Evolutionary conservation across 345 rosid species (phyloP).

Genomic region (Euphorbia pulcherrima): DNA sequence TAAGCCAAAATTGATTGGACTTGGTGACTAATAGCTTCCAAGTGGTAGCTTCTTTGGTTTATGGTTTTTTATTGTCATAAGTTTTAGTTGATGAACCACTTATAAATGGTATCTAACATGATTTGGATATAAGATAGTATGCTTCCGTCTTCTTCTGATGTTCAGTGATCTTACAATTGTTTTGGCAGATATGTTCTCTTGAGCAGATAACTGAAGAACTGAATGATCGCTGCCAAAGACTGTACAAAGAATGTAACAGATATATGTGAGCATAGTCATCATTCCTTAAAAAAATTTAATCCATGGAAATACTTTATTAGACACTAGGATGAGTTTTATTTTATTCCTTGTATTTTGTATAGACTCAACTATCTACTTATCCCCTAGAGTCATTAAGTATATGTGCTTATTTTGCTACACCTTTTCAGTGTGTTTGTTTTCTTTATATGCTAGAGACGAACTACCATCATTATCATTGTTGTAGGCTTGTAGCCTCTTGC

Average conservation of each 20-base stretch:
- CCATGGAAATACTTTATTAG: not conserved
- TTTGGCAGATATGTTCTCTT: slow-evolving; percentile 45
- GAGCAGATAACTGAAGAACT: slow-evolving; percentile 63
- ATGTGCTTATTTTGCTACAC: not conserved
- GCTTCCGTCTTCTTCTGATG: slow-evolving; percentile 3
- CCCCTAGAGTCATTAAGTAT: not conserved
- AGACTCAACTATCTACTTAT: not conserved
- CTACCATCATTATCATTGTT: not conserved
- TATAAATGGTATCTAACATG: not conserved
- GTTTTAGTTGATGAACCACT: not conserved
- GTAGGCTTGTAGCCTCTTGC: not conserved
- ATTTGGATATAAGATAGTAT: not conserved
- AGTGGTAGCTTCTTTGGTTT: not conserved
- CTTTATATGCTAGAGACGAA: not conserved
- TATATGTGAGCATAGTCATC: slow-evolving; percentile 46
- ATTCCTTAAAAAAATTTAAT: not conserved
- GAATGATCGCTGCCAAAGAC: slow-evolving; percentile 68
- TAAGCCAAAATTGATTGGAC: not conserved
- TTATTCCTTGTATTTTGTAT: not conserved
- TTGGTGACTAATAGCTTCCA: not conserved
- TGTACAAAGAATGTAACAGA: slow-evolving; percentile 58
- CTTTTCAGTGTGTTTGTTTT: not conserved
- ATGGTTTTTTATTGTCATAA: not conserved
- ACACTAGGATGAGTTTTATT: not conserved
- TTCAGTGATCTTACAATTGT: slow-evolving; percentile 5